phyloP scores from a whole-genome alignment of 768 basidiomycete genomes.

The Nevesoporus exiguus region DNA sequence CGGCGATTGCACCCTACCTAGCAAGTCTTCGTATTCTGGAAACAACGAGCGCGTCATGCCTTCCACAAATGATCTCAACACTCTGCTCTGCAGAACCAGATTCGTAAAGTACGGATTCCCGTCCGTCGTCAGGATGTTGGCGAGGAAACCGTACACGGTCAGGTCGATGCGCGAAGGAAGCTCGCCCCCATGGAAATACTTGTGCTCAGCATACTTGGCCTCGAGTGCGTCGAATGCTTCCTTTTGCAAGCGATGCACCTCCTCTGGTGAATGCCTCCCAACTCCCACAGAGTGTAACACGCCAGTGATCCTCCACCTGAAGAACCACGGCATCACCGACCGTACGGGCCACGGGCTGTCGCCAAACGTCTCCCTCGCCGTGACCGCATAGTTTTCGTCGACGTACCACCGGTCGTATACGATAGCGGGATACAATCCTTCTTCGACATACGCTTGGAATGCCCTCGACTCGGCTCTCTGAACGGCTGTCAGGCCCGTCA shows the following conservation, averaged over 20 bases:
- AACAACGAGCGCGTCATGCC: slow-evolving; percentile 27
- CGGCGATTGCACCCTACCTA: slow-evolving; percentile 6
- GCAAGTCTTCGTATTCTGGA: slow-evolving; percentile 25
- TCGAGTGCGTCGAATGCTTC: slow-evolving; percentile 32
- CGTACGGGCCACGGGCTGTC: slow-evolving; percentile 18
- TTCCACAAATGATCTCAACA: slow-evolving; percentile 17
- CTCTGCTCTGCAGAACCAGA: slow-evolving; percentile 21
- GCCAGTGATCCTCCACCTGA: slow-evolving; percentile 16
- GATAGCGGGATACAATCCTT: slow-evolving; percentile 28
- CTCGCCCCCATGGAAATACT: slow-evolving; percentile 27
- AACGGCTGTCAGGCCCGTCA: slow-evolving; percentile 22
- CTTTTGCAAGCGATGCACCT: slow-evolving; percentile 28
- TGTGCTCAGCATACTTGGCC: slow-evolving; percentile 21
- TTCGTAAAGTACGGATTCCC: slow-evolving; percentile 28
- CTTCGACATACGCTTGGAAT: slow-evolving; percentile 33
- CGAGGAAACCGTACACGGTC: slow-evolving; percentile 30
- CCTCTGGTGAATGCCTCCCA: slow-evolving; percentile 33
- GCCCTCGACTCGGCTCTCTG: slow-evolving; percentile 35
- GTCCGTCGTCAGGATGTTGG: slow-evolving; percentile 22
- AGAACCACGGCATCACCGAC: slow-evolving; percentile 21
- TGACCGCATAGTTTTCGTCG: slow-evolving; percentile 24
- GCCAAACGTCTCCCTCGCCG: slow-evolving; percentile 14
- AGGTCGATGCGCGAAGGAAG: slow-evolving; percentile 30
- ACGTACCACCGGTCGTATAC: slow-evolving; percentile 32
- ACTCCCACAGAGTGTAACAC: slow-evolving; percentile 24